Percentiles rank a stretch among this genome's conserved stretches.
These are phyloP conservation scores for Calonectria multiphialidica DNA, from an alignment of 2,329 filamentous ascomycete genomes.

Conservation along the genomic window DNA sequence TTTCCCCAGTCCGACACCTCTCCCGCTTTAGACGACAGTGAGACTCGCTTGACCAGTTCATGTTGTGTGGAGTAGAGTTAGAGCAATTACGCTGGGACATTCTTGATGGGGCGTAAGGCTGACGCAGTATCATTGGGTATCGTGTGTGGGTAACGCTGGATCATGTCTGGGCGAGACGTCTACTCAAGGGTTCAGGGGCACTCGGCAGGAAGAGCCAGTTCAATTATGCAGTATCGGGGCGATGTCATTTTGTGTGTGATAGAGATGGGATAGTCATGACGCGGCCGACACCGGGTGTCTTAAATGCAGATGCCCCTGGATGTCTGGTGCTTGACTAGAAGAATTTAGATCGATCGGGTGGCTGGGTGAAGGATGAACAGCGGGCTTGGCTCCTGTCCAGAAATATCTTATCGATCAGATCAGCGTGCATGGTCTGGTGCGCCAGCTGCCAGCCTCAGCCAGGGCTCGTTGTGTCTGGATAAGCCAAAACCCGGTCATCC, in stretches of 20 bases:
- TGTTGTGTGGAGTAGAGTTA: too few relatives aligned
- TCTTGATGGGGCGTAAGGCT: background rate
- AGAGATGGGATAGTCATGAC: background rate
- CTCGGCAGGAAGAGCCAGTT: background rate
- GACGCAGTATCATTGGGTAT: background rate
- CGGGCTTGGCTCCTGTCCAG: background rate
- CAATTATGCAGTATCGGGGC: too few relatives aligned
- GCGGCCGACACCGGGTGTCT: too few relatives aligned
- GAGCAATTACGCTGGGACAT: background rate
- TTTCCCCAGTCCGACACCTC: background rate
- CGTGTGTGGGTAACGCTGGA: background rate
- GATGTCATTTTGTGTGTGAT: background rate
- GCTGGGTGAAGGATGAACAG: background rate
- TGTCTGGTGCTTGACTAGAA: too few relatives aligned
- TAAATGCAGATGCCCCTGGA: background rate
- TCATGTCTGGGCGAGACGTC: background rate
- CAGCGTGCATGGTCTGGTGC: constrained; percentile 36
- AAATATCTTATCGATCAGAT: constrained; percentile 46
- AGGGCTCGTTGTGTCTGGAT: constrained; percentile 28
- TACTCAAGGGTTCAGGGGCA: background rate
- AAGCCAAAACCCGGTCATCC: background rate
- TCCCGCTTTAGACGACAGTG: background rate
- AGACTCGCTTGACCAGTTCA: background rate
- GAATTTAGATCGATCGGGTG: background rate
- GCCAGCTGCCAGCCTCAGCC: background rate